Conservation (phyloP, 495 filamentous ascomycete genomes). For the Immersiella caudata region DNA sequence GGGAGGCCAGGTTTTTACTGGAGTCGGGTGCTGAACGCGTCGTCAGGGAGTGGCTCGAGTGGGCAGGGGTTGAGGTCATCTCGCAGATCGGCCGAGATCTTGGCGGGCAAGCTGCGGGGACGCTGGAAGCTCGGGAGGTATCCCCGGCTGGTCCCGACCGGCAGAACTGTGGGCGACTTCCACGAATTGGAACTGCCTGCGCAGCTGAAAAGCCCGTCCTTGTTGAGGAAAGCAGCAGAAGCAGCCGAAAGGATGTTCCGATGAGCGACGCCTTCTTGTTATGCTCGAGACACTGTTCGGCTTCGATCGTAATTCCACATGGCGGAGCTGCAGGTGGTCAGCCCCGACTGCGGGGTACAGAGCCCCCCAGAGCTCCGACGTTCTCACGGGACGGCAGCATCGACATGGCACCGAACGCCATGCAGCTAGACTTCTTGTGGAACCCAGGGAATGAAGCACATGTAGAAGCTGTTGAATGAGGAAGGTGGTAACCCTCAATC, state of each 20-base stretch:
- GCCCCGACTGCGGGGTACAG: background rate
- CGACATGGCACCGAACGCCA: background rate
- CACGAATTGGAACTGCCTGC: background rate
- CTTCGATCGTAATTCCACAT: background rate
- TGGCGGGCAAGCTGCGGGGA: conserved; percentile 2
- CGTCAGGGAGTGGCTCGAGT: background rate
- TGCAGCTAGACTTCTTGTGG: background rate
- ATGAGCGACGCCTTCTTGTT: background rate
- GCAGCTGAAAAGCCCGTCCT: background rate
- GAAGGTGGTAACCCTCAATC: background rate
- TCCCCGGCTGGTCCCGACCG: background rate
- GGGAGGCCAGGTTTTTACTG: conserved; percentile 1
- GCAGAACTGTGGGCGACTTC: background rate
- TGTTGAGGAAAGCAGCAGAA: background rate
- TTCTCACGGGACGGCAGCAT: background rate
- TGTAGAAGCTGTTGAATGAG: background rate
- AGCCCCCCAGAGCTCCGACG: background rate
- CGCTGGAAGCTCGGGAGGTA: conserved; percentile 4
- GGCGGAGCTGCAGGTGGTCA: background rate
- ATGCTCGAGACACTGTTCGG: background rate
- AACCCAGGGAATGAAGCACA: background rate
- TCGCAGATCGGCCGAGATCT: conserved; percentile 17
- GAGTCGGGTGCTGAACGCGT: background rate
- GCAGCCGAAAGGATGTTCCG: background rate
- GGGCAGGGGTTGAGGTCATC: conserved; percentile 25